Evolutionary conservation across 305 asterid species (phyloP), one percentile per base, ranked within the genome.

Genomic region (Rubia balearica): DNA sequence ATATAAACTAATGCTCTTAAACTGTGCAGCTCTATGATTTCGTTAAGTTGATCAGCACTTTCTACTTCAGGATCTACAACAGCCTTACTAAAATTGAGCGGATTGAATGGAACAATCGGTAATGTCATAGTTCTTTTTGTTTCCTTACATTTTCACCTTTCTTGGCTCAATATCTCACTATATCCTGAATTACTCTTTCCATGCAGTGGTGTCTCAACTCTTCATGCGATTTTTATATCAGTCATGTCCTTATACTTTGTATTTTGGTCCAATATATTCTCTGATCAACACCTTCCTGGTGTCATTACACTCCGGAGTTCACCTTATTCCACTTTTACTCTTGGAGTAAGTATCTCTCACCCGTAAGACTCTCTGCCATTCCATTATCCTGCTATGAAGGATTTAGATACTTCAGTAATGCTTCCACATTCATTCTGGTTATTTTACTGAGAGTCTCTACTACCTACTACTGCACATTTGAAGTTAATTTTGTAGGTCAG

Each of bases 31-130:
- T 87, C 53, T 90, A 92, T 74, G 92, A 92, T 83, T 77, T 90
- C 73, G 83, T 83, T 76, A 88, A 90, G 85, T 85, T 88, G 73
- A 87, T 90, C 85, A 90, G 98, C 86, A 64, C 88, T 12, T 79
- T 85, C 77, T 84, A 90, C 89, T 86, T 83, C 79, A 85, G 83
- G 85, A 84, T 86, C 75, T 92, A 90, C 78, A 79, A 65, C 78
- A 81, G 82, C 78, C 96, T 93, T 42, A 89, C 96, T 33, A 93
- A 93, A 81, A 79, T 89, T 80, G 96, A 90, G 79, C 83, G 85
- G 82, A 82, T 73, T 42, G 96, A 93, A 79, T 93, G 98, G 98
- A 90, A 89, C 80, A 88, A 90, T 73, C 94, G 98, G 98, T 93
- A 84, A 71, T 51, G 80, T 61, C 46, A 46, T 80, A 45, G 16